A percentile compares a stretch with the other conserved stretches of the same genome.
phyloP scores from a whole-genome alignment of 148 eudicot species.

The Tetragonia tetragonoides region DNA sequence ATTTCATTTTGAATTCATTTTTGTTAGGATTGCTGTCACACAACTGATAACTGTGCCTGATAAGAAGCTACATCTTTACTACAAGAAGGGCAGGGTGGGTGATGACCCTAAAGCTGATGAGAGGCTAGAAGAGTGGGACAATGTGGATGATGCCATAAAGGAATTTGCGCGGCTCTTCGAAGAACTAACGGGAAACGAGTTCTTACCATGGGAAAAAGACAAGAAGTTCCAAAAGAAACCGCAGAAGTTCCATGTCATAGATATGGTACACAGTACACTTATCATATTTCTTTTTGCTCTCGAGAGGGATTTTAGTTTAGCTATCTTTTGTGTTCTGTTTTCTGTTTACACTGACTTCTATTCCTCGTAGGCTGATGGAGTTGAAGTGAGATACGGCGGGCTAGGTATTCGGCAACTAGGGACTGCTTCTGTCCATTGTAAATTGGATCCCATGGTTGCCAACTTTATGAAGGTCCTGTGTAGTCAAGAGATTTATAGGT shows the following conservation, averaged over 20 bases:
- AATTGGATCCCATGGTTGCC: constrained; percentile 61
- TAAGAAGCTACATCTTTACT: constrained; percentile 57
- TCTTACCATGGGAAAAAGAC: constrained; percentile 80
- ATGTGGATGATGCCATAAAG: constrained; percentile 43
- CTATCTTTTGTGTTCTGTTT: not conserved
- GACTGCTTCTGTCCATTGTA: constrained; percentile 50
- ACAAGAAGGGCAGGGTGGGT: constrained; percentile 69
- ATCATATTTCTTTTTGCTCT: not conserved
- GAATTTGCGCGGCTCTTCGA: constrained; percentile 70
- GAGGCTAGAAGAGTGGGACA: constrained; percentile 60
- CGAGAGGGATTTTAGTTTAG: too few relatives aligned
- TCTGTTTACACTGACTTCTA: not conserved
- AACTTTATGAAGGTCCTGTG: constrained; percentile 76
- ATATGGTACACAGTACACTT: constrained; percentile 42
- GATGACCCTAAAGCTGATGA: constrained; percentile 59
- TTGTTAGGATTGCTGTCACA: constrained; percentile 52
- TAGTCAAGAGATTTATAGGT: constrained; percentile 81
- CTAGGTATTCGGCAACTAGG: constrained; percentile 71
- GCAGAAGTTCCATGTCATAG: constrained; percentile 59
- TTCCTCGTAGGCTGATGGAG: constrained; percentile 60
- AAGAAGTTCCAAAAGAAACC: constrained; percentile 70
- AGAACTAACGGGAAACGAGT: constrained; percentile 73
- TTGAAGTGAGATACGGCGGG: constrained; percentile 75
- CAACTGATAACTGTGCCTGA: constrained; percentile 67
- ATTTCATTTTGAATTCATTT: not conserved